Conservation (phyloP, 2,329 filamentous ascomycete genomes). For the Botrytis galanthina region DNA sequence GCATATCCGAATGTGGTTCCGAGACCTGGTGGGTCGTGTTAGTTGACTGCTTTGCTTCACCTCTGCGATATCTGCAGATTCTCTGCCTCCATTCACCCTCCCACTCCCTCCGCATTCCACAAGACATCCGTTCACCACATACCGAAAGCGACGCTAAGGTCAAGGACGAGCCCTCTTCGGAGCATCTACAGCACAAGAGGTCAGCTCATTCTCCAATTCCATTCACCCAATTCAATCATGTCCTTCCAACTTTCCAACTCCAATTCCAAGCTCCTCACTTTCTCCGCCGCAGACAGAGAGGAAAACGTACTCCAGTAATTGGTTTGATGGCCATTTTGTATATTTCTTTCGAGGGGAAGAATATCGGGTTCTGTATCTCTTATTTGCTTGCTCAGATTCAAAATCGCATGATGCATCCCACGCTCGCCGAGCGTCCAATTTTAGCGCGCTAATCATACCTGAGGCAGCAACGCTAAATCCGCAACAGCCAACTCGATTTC, state of each 20-base stretch:
- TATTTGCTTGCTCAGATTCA: constrained; percentile 25
- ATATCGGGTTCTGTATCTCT: constrained; percentile 34
- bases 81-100: background rate
- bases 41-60: constrained; percentile 18
- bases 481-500: background rate
- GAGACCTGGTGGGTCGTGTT: constrained; percentile 45
- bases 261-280: background rate
- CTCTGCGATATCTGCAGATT: background rate
- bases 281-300: background rate
- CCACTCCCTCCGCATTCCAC: background rate
- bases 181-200: constrained; percentile 49
- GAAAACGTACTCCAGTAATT: constrained; percentile 40
- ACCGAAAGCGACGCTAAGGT: constrained; percentile 57
- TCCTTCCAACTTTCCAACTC: background rate
- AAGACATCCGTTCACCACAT: constrained; percentile 33
- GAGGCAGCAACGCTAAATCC: background rate
- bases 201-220: constrained; percentile 33
- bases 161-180: constrained; percentile 56
- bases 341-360: constrained; percentile 29
- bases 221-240: constrained; percentile 14
- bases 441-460: constrained; percentile 6
- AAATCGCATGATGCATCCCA: constrained; percentile 30
- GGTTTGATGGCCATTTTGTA: constrained; percentile 40
- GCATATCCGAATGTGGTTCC: constrained; percentile 52
- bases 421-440: constrained; percentile 7